These are phyloP conservation scores for Blastobotrys attinorum DNA, from an alignment of 805 yeast species.

Conservation along the genomic window DNA sequence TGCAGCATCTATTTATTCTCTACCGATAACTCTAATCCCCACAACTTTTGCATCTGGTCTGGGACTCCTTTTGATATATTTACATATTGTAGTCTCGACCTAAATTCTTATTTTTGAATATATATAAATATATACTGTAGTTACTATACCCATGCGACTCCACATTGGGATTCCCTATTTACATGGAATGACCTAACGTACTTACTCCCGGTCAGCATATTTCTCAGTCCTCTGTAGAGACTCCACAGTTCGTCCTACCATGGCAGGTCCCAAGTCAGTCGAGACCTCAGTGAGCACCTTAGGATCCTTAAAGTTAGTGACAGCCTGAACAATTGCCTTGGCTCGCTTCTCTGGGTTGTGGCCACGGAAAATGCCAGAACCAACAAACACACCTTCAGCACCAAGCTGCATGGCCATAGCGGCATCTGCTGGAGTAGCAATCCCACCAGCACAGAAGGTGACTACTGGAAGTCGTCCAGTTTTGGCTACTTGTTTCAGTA, in stretches of 20 bases:
- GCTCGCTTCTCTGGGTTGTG: constrained; percentile 67
- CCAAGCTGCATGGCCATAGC: constrained; percentile 76
- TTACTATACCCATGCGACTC: too few species aligned
- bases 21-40: too few species aligned
- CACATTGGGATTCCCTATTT: too few species aligned
- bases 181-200: too few species aligned
- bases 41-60: too few species aligned
- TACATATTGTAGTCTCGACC: too few species aligned
- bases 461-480: constrained; percentile 69
- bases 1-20: too few species aligned
- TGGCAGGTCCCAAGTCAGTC: constrained; percentile 64
- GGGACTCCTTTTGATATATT: too few species aligned
- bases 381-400: constrained; percentile 73
- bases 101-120: too few species aligned
- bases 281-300: constrained; percentile 53
- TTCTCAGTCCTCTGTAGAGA: constrained; percentile 27
- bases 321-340: constrained; percentile 71
- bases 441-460: constrained; percentile 84
- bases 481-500: constrained; percentile 39
- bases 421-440: constrained; percentile 84
- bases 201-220: constrained; percentile 4
- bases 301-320: constrained; percentile 61
- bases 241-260: constrained; percentile 63
- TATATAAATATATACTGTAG: too few species aligned
- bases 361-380: constrained; percentile 73